These are phyloP conservation scores for Chondrostereum purpureum DNA, from an alignment of 1,284 basidiomycete genomes.

Conservation along the genomic window DNA sequence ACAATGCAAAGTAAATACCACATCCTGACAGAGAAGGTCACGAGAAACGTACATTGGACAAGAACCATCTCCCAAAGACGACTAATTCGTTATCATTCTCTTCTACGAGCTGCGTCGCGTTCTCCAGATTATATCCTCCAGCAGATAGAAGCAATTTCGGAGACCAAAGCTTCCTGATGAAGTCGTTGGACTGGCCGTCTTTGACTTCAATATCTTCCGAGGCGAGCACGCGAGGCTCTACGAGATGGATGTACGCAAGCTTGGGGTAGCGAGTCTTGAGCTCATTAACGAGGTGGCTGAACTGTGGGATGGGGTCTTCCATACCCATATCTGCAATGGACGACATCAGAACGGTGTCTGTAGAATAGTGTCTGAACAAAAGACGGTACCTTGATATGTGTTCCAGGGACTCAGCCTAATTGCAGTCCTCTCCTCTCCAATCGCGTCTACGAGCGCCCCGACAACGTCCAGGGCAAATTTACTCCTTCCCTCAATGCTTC, in stretches of 20 bases:
- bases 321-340: slow-evolving; percentile 29
- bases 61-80: slow-evolving; percentile 40
- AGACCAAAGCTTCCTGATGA: slow-evolving; percentile 20
- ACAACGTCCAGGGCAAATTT: slow-evolving; percentile 44
- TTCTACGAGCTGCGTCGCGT: slow-evolving; percentile 18
- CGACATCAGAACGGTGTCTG: slow-evolving; percentile 13
- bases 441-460: slow-evolving; percentile 28
- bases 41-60: slow-evolving; percentile 29
- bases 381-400: slow-evolving; percentile 23
- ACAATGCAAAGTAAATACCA: slow-evolving; percentile 13
- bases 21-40: slow-evolving; percentile 1
- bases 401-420: slow-evolving; percentile 49
- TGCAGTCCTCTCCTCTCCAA: slow-evolving; percentile 35
- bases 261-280: slow-evolving; percentile 25
- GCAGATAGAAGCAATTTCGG: slow-evolving; percentile 24
- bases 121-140: slow-evolving; percentile 24
- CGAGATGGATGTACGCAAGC: slow-evolving; percentile 43
- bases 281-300: slow-evolving; percentile 21
- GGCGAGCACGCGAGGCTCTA: slow-evolving; percentile 29
- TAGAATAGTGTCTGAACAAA: not conserved
- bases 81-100: slow-evolving; percentile 25
- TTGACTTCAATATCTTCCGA: not conserved
- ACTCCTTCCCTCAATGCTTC: slow-evolving; percentile 42
- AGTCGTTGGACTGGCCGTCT: slow-evolving; percentile 18
- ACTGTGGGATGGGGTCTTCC: slow-evolving; percentile 32